Conservation (phyloP, 495 filamentous ascomycete genomes). For the Xylaria castorea region DNA sequence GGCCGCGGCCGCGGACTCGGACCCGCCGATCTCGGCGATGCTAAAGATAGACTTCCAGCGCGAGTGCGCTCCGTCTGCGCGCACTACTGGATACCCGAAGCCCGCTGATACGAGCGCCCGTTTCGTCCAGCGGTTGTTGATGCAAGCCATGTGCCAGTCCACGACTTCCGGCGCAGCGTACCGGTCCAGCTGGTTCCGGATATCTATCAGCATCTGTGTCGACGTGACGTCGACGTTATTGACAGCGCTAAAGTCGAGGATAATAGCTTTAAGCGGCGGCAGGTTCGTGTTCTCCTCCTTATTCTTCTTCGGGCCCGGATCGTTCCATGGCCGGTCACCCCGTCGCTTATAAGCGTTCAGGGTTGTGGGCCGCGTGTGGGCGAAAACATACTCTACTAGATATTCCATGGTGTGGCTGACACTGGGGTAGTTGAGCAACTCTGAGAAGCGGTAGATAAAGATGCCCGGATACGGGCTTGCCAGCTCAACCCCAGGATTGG, state of each 20-base stretch:
- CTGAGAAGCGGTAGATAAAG: conserved; percentile 97
- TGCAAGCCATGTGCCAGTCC: conserved; percentile 94
- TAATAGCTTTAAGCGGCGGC: conserved; percentile 87
- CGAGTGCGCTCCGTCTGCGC: conserved; percentile 57
- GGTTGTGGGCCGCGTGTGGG: conserved; percentile 79
- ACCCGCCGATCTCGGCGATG: conserved; percentile 86
- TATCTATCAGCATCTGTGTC: conserved; percentile 93
- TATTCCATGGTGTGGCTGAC: conserved; percentile 89
- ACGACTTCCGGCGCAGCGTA: conserved; percentile 84
- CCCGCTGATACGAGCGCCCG: conserved; percentile 89
- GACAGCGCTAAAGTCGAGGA: conserved; percentile 93
- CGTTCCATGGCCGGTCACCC: conserved; percentile 96
- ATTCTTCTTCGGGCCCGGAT: conserved; percentile 73
- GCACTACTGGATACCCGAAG: conserved; percentile 81
- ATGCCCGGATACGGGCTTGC: conserved; percentile 87
- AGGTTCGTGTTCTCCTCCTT: conserved; percentile 41
- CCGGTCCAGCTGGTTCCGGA: conserved; percentile 94
- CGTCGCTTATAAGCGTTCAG: conserved; percentile 63
- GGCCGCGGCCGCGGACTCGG: conserved; percentile 65
- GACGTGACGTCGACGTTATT: conserved; percentile 97
- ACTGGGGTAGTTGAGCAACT: conserved; percentile 97
- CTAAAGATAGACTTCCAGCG: conserved; percentile 97
- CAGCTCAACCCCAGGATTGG: conserved; percentile 83
- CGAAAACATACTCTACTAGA: conserved; percentile 76
- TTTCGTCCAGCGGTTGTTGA: conserved; percentile 98